These are phyloP conservation scores for Nakazawaea ishiwadae DNA, from an alignment of 805 yeast genomes.

Conservation along the genomic window DNA sequence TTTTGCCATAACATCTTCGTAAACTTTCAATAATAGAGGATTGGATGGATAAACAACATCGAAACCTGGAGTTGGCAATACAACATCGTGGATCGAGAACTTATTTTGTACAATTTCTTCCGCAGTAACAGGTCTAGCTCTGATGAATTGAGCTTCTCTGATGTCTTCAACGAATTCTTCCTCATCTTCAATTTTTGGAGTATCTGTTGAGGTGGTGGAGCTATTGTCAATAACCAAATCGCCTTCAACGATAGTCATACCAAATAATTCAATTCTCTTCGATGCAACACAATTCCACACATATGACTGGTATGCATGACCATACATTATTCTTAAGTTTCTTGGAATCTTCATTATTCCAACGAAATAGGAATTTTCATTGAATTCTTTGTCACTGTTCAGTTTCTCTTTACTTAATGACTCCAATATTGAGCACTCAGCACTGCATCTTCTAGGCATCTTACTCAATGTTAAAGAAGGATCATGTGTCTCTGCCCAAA, in stretches of 20 bases:
- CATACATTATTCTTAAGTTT: constrained; percentile 90
- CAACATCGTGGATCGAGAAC: constrained; percentile 74
- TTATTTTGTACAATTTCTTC: constrained; percentile 60
- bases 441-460: constrained; percentile 87
- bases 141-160: constrained; percentile 46
- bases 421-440: constrained; percentile 71
- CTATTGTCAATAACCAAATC: constrained; percentile 66
- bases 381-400: constrained; percentile 39
- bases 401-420: constrained; percentile 49
- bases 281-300: constrained; percentile 90
- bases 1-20: constrained; percentile 66
- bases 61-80: constrained; percentile 95
- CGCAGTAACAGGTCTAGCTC: constrained; percentile 72
- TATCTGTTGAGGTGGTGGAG: constrained; percentile 14
- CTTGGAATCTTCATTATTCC: constrained; percentile 90
- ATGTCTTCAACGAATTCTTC: constrained; percentile 70
- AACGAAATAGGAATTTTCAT: constrained; percentile 56
- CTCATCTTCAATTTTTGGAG: constrained; percentile 27
- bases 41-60: constrained; percentile 85
- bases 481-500: constrained; percentile 74
- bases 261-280: constrained; percentile 65
- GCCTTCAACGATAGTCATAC: constrained; percentile 68
- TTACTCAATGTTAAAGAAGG: constrained; percentile 57
- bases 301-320: constrained; percentile 95
- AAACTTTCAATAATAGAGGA: constrained; percentile 50